Conservation (phyloP, 345 rosid genomes). For the Camelina hispida region DNA sequence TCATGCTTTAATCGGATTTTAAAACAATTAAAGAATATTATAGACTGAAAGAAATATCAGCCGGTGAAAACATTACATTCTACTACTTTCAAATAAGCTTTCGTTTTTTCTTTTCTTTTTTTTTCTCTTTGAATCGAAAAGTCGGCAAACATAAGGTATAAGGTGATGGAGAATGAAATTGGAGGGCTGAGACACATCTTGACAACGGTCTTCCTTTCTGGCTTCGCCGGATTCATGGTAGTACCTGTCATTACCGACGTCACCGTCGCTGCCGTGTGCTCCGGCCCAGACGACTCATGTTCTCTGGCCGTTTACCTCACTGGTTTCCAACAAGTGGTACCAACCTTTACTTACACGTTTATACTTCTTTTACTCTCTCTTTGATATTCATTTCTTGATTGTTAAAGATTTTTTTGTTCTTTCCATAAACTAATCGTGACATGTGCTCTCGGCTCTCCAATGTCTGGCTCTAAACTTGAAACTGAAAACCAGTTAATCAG, state of each 20-base stretch:
- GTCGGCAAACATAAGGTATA: neutral
- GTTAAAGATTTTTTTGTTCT: too few relatives aligned
- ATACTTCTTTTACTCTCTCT: neutral
- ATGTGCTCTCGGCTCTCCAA: too few relatives aligned
- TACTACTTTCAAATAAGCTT: neutral
- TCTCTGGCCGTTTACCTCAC: slow-evolving; percentile 92
- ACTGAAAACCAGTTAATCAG: neutral
- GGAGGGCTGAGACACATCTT: slow-evolving; percentile 56
- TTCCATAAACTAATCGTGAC: too few relatives aligned
- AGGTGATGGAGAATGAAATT: slow-evolving; percentile 41
- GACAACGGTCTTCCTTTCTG: slow-evolving; percentile 62
- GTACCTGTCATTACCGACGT: slow-evolving; percentile 82
- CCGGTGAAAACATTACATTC: slow-evolving; percentile 1
- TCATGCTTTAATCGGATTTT: neutral
- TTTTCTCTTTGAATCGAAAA: neutral
- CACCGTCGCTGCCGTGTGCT: slow-evolving; percentile 81
- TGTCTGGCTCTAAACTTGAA: neutral
- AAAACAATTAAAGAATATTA: neutral
- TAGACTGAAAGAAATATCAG: neutral
- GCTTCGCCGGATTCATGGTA: slow-evolving; percentile 53
- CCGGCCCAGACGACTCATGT: slow-evolving; percentile 64
- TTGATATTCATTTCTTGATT: too few relatives aligned
- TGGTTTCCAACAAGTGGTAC: slow-evolving; percentile 87
- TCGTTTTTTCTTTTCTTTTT: neutral
- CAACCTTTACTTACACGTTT: neutral